Evolutionary conservation across 2,329 filamentous ascomycete species (phyloP).

Genomic region (Bretziella fagacearum): DNA sequence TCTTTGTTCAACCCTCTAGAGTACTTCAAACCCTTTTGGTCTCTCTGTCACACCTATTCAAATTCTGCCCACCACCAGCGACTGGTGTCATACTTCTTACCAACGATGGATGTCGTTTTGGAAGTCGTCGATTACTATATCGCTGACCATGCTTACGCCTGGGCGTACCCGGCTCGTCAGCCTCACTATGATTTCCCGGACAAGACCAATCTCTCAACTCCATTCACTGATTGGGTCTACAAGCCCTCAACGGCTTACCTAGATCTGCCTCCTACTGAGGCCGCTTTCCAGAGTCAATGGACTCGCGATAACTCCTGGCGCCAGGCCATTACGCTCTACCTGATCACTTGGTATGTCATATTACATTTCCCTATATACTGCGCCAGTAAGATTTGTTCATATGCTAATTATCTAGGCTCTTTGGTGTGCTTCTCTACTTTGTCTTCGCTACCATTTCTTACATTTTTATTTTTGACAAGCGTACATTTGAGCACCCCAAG

Average conservation of each 20-base stretch:
- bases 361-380: neutral
- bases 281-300: conserved; percentile 65
- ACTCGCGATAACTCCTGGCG: conserved; percentile 60
- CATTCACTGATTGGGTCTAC: conserved; percentile 51
- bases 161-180: conserved; percentile 43
- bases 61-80: neutral
- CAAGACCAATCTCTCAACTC: conserved; percentile 33
- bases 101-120: conserved; percentile 73
- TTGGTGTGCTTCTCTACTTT: conserved; percentile 73
- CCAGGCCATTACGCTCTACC: conserved; percentile 57
- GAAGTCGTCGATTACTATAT: conserved; percentile 69
- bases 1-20: neutral
- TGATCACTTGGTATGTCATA: conserved; percentile 63
- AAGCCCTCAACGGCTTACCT: conserved; percentile 57
- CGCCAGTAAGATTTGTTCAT: neutral
- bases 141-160: conserved; percentile 65
- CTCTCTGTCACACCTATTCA: neutral
- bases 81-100: neutral
- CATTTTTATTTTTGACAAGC: conserved; percentile 79
- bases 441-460: conserved; percentile 70
- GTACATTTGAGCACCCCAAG: conserved; percentile 74
- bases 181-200: conserved; percentile 36
- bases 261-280: conserved; percentile 50
- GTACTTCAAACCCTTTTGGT: neutral
- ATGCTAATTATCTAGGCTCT: conserved; percentile 42